Evolutionary conservation across 2,329 filamentous ascomycete species (phyloP).

Genomic region (Samsoniella hepiali): DNA sequence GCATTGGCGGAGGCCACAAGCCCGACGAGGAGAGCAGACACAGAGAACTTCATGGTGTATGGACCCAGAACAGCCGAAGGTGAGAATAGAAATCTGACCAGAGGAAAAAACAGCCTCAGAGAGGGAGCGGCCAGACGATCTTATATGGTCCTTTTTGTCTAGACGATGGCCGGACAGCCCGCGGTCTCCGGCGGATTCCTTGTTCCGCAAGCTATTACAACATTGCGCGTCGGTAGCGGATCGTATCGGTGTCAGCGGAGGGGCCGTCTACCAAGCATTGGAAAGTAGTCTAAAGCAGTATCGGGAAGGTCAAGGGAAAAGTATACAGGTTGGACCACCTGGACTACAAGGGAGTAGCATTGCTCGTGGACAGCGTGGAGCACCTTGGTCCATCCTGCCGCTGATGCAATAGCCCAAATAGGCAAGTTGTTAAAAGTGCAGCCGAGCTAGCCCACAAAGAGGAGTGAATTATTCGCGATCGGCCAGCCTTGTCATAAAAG

Average conservation of each 20-base stretch:
- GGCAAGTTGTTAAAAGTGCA: constrained; percentile 8
- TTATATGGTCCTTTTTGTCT: background rate
- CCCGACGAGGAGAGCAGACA: constrained; percentile 12
- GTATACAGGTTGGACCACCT: background rate
- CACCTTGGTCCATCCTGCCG: background rate
- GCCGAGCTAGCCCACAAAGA: background rate
- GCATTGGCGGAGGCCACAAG: constrained; percentile 51
- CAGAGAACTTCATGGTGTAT: constrained; percentile 12
- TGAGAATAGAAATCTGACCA: background rate
- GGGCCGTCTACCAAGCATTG: background rate
- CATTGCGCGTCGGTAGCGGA: background rate
- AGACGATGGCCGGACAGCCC: background rate
- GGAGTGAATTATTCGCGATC: background rate
- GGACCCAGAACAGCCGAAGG: background rate
- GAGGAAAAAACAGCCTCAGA: background rate
- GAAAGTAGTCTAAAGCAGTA: background rate
- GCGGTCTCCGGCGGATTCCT: background rate
- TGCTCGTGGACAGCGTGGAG: background rate
- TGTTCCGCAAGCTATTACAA: background rate
- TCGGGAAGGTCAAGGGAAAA: constrained; percentile 2
- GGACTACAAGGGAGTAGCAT: background rate
- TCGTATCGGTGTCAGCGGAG: background rate
- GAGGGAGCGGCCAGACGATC: background rate
- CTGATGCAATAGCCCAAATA: background rate
- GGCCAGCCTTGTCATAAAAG: background rate